Base-by-base conservation (phyloP, 2,329 filamentous ascomycete genomes). In the Aspergillus sp. region DNA sequence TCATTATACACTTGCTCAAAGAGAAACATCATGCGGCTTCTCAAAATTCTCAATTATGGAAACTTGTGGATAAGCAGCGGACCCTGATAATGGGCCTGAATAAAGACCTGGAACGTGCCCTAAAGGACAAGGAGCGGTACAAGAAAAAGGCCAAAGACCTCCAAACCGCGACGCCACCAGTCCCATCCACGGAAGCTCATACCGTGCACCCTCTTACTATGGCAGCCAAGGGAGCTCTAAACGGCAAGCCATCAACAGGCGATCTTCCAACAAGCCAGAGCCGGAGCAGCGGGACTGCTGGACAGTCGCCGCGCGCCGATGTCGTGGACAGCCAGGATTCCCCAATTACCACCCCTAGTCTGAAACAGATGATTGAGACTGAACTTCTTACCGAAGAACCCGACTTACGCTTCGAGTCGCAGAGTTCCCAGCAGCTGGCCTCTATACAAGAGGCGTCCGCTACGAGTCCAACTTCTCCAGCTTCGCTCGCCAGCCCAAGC, bases 121-220 rank as follows among this genome's bases (percentile, higher is more conserved):
- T 97, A 66, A 96, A 96, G 74, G 95, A 98, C 69, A 97, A 97
- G 78, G 94, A 98, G 68, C 90, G 90, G 69, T 98, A 98, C 74
- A 88, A 91, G 70, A 93, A 90, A 76, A 97, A 95, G 77, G 76
- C 96, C 48, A 97, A 96, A 77, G 93, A 98, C 59, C 76, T 86
- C 62, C 78, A 87, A 66, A 79, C 79, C 31, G 79, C 84, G 61
- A 76, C 81, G 25, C 79, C 79, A 45, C 74, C 76, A 11, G 60
- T 78, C 17, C 74, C 75, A 34, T 62, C 65, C 15, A 68, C 58
- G 3, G 67, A 64, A 19, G 54, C 48, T 43, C 53, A 58, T 13
- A 31, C 45, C 59, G 31, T 61, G 54, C 23, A 61, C 28, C 53
- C 64, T 60, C 60, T 60, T 51, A 63, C 62, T 47, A 67, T 64